Evolutionary conservation across 805 yeast genomes (phyloP).

Genomic region (Naumovozyma castellii): DNA sequence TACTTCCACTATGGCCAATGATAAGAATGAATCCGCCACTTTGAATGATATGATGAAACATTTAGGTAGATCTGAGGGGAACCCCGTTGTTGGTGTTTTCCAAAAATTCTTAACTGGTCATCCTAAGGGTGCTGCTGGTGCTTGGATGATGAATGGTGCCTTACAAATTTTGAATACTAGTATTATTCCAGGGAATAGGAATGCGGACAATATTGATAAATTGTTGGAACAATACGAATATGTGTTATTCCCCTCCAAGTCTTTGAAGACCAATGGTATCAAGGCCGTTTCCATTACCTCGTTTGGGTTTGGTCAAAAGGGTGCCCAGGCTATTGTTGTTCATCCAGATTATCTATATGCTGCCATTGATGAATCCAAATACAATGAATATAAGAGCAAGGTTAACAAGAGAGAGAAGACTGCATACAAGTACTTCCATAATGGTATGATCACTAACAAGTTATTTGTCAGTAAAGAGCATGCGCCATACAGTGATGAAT

Average conservation of each 20-base stretch:
- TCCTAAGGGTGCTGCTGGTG: slow-evolving; percentile 99
- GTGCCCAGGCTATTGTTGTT: slow-evolving; percentile 87
- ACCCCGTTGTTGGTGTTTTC: slow-evolving; percentile 96
- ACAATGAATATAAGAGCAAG: slow-evolving; percentile 59
- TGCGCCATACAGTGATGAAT: slow-evolving; percentile 84
- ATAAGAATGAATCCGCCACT: slow-evolving; percentile 93
- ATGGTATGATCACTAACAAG: slow-evolving; percentile 82
- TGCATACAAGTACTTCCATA: slow-evolving; percentile 92
- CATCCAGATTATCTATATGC: slow-evolving; percentile 92
- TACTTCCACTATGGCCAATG: slow-evolving; percentile 97
- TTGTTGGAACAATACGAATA: slow-evolving; percentile 73
- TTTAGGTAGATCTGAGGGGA: slow-evolving; percentile 94
- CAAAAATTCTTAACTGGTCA: slow-evolving; percentile 98
- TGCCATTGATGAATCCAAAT: slow-evolving; percentile 61
- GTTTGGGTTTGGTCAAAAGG: slow-evolving; percentile 99
- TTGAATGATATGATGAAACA: slow-evolving; percentile 88
- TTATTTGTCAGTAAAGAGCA: slow-evolving; percentile 88
- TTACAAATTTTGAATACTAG: slow-evolving; percentile 88
- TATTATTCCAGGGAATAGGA: slow-evolving; percentile 96
- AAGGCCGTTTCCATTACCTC: slow-evolving; percentile 96
- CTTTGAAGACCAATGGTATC: slow-evolving; percentile 90
- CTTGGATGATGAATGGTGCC: slow-evolving; percentile 99
- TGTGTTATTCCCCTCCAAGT: slow-evolving; percentile 88
- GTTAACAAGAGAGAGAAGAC: slow-evolving; percentile 75
- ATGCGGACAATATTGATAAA: slow-evolving; percentile 92